Evolutionary conservation across 768 basidiomycete genomes (phyloP), one percentile per base, ranked within the genome.

Genomic region (Leccinum incarnatum): DNA sequence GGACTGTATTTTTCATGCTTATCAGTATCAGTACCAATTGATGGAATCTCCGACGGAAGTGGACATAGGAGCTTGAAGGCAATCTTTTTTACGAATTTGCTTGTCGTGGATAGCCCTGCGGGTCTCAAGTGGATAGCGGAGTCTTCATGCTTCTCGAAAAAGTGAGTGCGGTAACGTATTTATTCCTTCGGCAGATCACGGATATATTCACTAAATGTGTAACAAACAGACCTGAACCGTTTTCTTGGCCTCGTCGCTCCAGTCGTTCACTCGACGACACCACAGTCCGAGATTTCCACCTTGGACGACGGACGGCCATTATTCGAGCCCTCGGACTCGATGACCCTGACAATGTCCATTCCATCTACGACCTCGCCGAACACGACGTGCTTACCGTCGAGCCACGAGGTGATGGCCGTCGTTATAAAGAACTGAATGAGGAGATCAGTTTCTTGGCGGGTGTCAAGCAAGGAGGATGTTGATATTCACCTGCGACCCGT

Each of bases 341-440:
- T 73, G 15, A 60, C 64, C 60, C 70, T 76, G 62, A 82, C 74
- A 51, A 80, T 51, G 8, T 77, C 69, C 71, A 80, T 72, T 21
- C 79, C 80, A 19, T 75, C 70, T 5, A 75, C 70, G 61, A 81
- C 78, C 62, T 81, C 80, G 8, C 81, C 80, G 50, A 81, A 81
- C 36, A 80, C 80, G 60, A 79, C 75, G 37, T 77, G 77, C 51
- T 69, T 80, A 32, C 71, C 75, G 58, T 78, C 74, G 25, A 78
- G 72, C 84, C 89, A 91, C 21, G 81, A 75, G n/a, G 88, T 87
- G 23, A 79, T 67, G 21, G 82, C 82, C 21, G 89, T 90, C 27
- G 89, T 92, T 68, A 92, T 82, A 74, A 91, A 91, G 77, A 89
- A 91, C 83, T 87, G 53, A 5, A 21, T 15, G 3, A 19, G 30